A percentile compares a stretch with the other conserved stretches of the same genome.
Evolutionary conservation across 2,329 filamentous ascomycete species (phyloP).

Genomic region (Apiospora rasikravindrae): DNA sequence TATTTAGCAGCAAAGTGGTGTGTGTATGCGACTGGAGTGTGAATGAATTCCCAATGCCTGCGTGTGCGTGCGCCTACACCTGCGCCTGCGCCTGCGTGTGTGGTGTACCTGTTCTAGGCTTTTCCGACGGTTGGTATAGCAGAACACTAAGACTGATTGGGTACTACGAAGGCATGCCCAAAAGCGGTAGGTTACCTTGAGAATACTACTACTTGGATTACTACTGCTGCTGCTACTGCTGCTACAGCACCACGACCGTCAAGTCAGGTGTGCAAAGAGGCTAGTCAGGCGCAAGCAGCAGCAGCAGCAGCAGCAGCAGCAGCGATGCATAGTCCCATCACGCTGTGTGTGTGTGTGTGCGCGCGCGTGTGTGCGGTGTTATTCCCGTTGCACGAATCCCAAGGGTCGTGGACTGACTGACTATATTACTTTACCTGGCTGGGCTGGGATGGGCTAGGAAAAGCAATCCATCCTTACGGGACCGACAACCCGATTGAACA

Average conservation of each 20-base stretch:
- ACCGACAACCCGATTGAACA: slow-evolving; percentile 8
- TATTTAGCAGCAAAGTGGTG: background rate
- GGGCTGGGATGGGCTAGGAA: background rate
- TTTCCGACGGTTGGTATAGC: background rate
- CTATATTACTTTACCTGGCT: background rate
- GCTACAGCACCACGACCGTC: background rate
- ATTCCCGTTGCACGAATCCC: slow-evolving; percentile 6
- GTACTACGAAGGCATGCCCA: slow-evolving; percentile 3
- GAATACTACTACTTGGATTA: background rate
- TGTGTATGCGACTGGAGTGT: background rate
- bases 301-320: background rate
- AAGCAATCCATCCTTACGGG: slow-evolving; percentile 10
- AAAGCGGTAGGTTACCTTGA: slow-evolving; percentile 7
- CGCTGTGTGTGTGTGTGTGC: background rate
- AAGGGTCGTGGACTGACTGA: slow-evolving; percentile 1
- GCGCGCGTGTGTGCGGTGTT: background rate
- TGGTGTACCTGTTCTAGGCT: slow-evolving; percentile 7
- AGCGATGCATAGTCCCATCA: slow-evolving; percentile 8
- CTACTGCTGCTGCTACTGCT: too few relatives aligned
- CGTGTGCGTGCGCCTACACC: background rate
- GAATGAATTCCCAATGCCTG: background rate
- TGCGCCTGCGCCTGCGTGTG: background rate
- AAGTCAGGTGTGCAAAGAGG: slow-evolving; percentile 7
- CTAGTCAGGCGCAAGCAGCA: background rate
- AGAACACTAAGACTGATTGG: background rate